A percentile compares a stretch with the other conserved stretches of the same genome.
phyloP scores from a whole-genome alignment of 2,329 filamentous ascomycete species.

The Phyllosticta capitalensis region DNA sequence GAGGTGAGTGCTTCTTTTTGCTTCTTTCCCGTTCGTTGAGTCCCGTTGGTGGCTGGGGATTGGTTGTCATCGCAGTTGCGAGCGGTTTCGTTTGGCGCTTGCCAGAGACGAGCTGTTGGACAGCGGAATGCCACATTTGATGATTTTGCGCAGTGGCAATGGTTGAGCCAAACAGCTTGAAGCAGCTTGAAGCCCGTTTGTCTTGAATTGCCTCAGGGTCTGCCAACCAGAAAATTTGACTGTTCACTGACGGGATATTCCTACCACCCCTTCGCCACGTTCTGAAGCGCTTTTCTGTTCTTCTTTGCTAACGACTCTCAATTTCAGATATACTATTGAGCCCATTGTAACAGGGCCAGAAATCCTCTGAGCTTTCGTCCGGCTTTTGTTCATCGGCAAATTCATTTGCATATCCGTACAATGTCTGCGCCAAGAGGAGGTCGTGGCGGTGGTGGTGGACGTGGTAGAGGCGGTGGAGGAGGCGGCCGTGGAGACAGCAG shows the following conservation, averaged over 20 bases:
- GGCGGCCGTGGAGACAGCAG: conserved; percentile 12
- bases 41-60: background rate
- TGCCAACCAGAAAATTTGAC: background rate
- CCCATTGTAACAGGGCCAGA: background rate
- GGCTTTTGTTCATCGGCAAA: background rate
- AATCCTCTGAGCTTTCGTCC: background rate
- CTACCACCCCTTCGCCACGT: background rate
- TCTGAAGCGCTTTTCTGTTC: background rate
- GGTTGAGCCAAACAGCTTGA: background rate
- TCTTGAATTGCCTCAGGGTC: background rate
- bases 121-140: background rate
- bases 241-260: background rate
- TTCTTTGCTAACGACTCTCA: background rate
- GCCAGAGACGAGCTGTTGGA: background rate
- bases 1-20: background rate
- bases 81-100: background rate
- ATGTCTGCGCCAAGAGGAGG: conserved; percentile 9
- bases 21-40: background rate
- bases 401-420: background rate
- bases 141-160: background rate
- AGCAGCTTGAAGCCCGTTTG: background rate
- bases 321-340: background rate
- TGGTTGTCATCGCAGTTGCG: background rate
- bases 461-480: conserved; percentile 10
- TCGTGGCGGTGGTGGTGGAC: conserved; percentile 11